Conservation (phyloP, 148 eudicot species). For the Rhododendron molle region DNA sequence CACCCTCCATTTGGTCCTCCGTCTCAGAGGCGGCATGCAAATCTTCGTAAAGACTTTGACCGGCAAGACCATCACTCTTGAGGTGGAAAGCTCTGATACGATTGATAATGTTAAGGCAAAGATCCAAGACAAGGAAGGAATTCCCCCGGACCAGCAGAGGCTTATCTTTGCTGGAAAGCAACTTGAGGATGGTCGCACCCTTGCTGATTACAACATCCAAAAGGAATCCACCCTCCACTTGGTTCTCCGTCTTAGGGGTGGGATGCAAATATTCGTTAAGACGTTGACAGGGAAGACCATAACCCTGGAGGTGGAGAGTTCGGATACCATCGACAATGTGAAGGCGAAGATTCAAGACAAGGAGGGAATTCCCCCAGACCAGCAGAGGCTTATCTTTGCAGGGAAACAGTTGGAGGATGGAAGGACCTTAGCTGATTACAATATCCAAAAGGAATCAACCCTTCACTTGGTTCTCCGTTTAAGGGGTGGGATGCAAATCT, state of each 20-base stretch:
- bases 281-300: not conserved
- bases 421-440: not conserved
- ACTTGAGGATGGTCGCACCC: not conserved
- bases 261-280: not conserved
- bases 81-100: not conserved
- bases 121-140: not conserved
- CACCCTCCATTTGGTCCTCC: not conserved
- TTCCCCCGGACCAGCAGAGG: not conserved
- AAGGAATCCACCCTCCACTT: not conserved
- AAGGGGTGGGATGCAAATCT: not conserved
- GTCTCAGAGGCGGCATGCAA: not conserved
- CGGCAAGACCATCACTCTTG: not conserved
- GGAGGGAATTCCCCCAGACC: not conserved
- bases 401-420: conserved; percentile 4
- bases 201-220: not conserved
- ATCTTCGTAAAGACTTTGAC: not conserved
- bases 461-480: not conserved
- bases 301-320: not conserved
- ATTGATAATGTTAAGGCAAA: not conserved
- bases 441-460: not conserved
- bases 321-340: not conserved
- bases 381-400: not conserved
- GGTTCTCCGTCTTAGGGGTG: not conserved
- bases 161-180: not conserved
- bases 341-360: not conserved